Conservation (phyloP, 768 basidiomycete species). For the Saitozyma podzolica region DNA sequence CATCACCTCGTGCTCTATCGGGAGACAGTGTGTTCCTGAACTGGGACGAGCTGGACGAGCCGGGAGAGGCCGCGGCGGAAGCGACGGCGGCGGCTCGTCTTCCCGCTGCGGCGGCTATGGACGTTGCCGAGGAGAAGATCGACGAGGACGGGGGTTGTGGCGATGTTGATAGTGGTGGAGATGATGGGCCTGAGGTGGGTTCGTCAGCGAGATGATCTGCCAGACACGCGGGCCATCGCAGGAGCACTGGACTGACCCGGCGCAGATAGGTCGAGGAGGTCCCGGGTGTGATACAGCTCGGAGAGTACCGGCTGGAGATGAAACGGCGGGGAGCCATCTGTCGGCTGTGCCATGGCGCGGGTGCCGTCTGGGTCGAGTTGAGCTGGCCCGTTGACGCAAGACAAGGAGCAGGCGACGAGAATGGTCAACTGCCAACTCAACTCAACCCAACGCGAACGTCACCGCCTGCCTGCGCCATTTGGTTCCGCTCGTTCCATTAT, state of each 20-base stretch:
- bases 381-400: no score
- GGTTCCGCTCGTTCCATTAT: no score
- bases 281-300: constrained; percentile 34
- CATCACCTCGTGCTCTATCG: neutral
- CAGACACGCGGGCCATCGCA: neutral
- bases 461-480: no score
- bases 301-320: constrained; percentile 31
- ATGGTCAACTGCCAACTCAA: no score
- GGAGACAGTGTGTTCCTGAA: constrained; percentile 7
- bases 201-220: constrained; percentile 7
- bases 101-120: constrained; percentile 41
- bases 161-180: constrained; percentile 16
- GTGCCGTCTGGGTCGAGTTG: no score
- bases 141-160: constrained; percentile 15
- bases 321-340: constrained; percentile 20
- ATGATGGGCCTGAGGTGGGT: constrained; percentile 14
- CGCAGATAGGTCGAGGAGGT: constrained; percentile 42
- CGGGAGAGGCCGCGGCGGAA: constrained; percentile 17
- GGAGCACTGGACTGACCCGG: constrained; percentile 21
- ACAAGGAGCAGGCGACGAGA: no score
- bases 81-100: constrained; percentile 40
- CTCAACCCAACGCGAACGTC: no score
- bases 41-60: neutral
- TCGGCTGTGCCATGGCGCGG: no score
- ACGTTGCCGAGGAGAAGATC: constrained; percentile 37